Conservation (phyloP, 192 early-diverging fungal genomes). For the Piromyces sp. region DNA sequence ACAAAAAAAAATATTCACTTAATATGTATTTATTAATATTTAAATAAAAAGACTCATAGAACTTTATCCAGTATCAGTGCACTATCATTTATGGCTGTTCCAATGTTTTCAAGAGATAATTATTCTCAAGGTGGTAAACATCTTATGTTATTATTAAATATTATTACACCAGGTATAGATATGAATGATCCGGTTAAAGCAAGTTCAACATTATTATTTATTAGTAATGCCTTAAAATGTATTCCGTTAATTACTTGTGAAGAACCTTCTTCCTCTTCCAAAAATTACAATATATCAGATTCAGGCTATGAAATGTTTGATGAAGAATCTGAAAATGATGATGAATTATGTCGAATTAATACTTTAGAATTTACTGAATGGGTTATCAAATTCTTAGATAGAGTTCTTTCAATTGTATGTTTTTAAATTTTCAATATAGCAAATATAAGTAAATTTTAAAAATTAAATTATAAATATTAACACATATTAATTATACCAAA, state of each 20-base stretch:
- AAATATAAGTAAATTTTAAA: no score
- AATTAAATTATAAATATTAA: no score
- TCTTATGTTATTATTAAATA: conserved; percentile 52
- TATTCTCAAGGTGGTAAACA: conserved; percentile 77
- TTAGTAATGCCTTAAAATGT: conserved; percentile 38
- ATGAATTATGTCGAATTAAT: conserved; percentile 43
- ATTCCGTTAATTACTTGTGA: conserved; percentile 29
- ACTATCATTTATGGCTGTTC: conserved; percentile 46
- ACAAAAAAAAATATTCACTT: not conserved
- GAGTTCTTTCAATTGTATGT: conserved; percentile 56
- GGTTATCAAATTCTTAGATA: conserved; percentile 61
- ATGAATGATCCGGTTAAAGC: conserved; percentile 82
- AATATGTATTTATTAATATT: not conserved
- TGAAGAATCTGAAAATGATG: conserved; percentile 41
- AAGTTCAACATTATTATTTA: conserved; percentile 45
- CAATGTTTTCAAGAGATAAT: conserved; percentile 51
- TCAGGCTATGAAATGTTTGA: conserved; percentile 12
- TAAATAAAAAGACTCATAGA: conserved; percentile 57
- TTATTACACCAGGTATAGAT: conserved; percentile 78
- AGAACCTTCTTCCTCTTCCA: conserved; percentile 18
- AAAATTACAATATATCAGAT: conserved; percentile 20
- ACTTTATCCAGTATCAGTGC: conserved; percentile 65
- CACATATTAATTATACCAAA: no score
- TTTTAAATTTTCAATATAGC: conserved; percentile 12
- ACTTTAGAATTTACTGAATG: conserved; percentile 78